Percentiles rank a stretch among this genome's conserved stretches.
Conservation (phyloP, 371 early-diverging fungal species). For the Haplosporangium sp. region DNA sequence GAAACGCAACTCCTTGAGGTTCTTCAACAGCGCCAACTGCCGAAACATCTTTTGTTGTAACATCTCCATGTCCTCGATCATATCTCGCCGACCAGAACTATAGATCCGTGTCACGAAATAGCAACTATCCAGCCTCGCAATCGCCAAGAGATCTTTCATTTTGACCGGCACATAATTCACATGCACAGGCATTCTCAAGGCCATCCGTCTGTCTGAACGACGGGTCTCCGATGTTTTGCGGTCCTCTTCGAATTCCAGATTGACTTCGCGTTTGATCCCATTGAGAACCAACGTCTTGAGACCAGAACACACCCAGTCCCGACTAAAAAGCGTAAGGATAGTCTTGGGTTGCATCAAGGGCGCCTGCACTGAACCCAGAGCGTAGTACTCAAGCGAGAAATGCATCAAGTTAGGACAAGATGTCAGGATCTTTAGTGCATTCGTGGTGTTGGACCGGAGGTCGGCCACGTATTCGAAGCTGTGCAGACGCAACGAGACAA, state of each 20-base stretch:
- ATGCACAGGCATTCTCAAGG: no score
- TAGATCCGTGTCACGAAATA: no score
- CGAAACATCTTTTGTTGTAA: slow-evolving; percentile 13
- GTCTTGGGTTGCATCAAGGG: neutral
- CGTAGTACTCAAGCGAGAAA: slow-evolving; percentile 4
- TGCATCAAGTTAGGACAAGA: slow-evolving; percentile 1
- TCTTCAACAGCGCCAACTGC: slow-evolving; percentile 9
- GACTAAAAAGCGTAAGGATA: no score
- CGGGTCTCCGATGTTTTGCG: no score
- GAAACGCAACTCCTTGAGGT: slow-evolving; percentile 10
- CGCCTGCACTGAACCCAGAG: no score
- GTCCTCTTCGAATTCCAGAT: no score
- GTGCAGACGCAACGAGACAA: neutral
- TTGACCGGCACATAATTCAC: neutral
- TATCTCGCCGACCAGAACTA: slow-evolving; percentile 2
- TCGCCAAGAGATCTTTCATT: slow-evolving; percentile 1
- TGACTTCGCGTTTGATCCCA: slow-evolving; percentile 11
- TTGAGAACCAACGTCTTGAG: slow-evolving; percentile 5
- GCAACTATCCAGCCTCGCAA: slow-evolving; percentile 5
- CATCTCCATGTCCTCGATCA: slow-evolving; percentile 3
- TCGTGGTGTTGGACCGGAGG: slow-evolving; percentile 5
- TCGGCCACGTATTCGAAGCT: neutral
- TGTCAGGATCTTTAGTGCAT: slow-evolving; percentile 8
- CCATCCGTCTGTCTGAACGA: no score
- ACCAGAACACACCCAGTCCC: slow-evolving; percentile 7